phyloP scores from a whole-genome alignment of 306 rosid species.

The Neltuma alba region DNA sequence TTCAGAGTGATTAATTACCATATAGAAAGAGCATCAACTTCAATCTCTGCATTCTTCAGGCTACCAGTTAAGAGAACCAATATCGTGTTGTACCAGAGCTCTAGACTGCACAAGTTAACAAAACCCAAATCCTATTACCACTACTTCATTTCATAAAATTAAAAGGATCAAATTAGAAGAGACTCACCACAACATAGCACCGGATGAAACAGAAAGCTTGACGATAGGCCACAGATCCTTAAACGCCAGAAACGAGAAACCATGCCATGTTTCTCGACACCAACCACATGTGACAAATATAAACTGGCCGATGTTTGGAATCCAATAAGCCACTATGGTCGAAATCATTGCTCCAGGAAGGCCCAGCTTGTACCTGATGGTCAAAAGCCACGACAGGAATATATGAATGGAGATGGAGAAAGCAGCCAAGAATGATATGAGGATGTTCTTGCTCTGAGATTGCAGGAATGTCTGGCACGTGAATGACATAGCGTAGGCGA shows the following conservation, averaged over 20 bases:
- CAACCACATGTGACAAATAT: slow-evolving; percentile 34
- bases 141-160: background rate
- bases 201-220: slow-evolving; percentile 61
- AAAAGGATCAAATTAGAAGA: background rate
- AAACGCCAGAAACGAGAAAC: background rate
- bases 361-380: slow-evolving; percentile 37
- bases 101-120: slow-evolving; percentile 40
- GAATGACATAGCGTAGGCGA: slow-evolving; percentile 44
- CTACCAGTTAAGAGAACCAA: slow-evolving; percentile 41
- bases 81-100: slow-evolving; percentile 57
- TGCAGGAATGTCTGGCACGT: slow-evolving; percentile 56
- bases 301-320: slow-evolving; percentile 52
- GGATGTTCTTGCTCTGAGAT: slow-evolving; percentile 56
- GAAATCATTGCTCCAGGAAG: slow-evolving; percentile 54
- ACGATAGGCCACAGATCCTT: slow-evolving; percentile 53
- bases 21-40: background rate
- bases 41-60: background rate
- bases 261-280: background rate
- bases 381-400: slow-evolving; percentile 52
- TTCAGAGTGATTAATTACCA: slow-evolving; percentile 27
- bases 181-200: slow-evolving; percentile 56
- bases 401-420: slow-evolving; percentile 37
- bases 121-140: slow-evolving; percentile 16
- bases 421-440: slow-evolving; percentile 50
- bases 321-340: slow-evolving; percentile 46